Evolutionary conservation across 371 early-diverging fungal genomes (phyloP), one percentile per base, ranked within the genome.

Genomic region (Chytridiales sp.): DNA sequence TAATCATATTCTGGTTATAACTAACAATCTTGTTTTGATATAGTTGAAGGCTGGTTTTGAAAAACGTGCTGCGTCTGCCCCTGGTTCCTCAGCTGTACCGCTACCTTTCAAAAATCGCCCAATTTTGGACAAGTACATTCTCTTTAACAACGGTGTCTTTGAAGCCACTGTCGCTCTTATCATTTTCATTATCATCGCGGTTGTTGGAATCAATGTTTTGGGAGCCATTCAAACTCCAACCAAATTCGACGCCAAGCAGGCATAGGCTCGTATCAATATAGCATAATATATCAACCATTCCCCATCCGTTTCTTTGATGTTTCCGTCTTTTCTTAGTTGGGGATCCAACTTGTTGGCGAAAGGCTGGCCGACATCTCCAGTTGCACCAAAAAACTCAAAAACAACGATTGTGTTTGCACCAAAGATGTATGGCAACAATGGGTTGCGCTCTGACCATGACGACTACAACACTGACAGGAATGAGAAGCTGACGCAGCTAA

Each of bases 401-500:
- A n/a, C n/a, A n/a, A n/a, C n/a, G n/a, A n/a, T n/a, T n/a, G n/a
- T n/a, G n/a, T n/a, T n/a, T n/a, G n/a, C n/a, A n/a, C n/a, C n/a
- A n/a, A n/a, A n/a, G n/a, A n/a, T n/a, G n/a, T n/a, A n/a, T n/a
- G n/a, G n/a, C n/a, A n/a, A n/a, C n/a, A n/a, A n/a, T n/a, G n/a
- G n/a, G n/a, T n/a, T n/a, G n/a, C n/a, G n/a, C n/a, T n/a, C n/a
- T n/a, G n/a, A n/a, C n/a, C n/a, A n/a, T n/a, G n/a, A n/a, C n/a
- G n/a, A n/a, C n/a, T n/a, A n/a, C n/a, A n/a, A n/a, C n/a, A n/a
- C n/a, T n/a, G n/a, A n/a, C n/a, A n/a, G n/a, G n/a, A n/a, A n/a
- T n/a, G n/a, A n/a, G n/a, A n/a, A n/a, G n/a, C n/a, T 89, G 21
- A 82, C 85, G 38, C 77, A 86, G 44, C 72, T 89, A 43, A 89